phyloP scores from a whole-genome alignment of 129 eudicot species.

The Centaurea solstitialis region DNA sequence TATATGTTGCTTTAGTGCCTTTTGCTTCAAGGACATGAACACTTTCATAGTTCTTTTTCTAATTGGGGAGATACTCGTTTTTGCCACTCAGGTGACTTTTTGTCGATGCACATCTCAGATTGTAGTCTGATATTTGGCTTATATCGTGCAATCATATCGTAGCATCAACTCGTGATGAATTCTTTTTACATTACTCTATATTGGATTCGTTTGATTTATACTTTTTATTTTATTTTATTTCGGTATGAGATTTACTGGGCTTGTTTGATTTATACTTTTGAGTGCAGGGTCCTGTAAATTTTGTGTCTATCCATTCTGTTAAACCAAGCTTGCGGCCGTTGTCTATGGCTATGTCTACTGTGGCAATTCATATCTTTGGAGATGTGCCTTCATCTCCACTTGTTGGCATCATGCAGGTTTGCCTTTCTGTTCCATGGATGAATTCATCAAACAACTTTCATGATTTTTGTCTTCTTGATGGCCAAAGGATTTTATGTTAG shows the following conservation, averaged over 20 bases:
- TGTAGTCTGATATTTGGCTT: no score
- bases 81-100: constrained; percentile 83
- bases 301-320: constrained; percentile 74
- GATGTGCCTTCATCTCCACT: constrained; percentile 97
- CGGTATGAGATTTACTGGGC: background rate
- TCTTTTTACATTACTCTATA: background rate
- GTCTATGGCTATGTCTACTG: constrained; percentile 96
- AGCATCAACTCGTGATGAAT: no score
- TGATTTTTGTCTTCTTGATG: background rate
- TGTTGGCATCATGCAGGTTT: constrained; percentile 87
- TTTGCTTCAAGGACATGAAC: constrained; percentile 64
- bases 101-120: background rate
- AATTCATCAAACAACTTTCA: background rate
- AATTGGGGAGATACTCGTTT: constrained; percentile 79
- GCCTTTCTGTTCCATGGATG: background rate
- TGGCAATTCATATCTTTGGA: constrained; percentile 82
- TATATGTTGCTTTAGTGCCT: constrained; percentile 74
- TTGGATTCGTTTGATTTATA: background rate
- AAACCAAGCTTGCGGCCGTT: constrained; percentile 80
- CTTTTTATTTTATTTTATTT: no score
- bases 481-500: background rate
- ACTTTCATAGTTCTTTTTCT: constrained; percentile 61
- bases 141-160: no score
- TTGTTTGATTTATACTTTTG: background rate
- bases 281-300: constrained; percentile 93